These are phyloP conservation scores for Aspergillus quadricinctus DNA, from an alignment of 2,329 filamentous ascomycete genomes.

Conservation along the genomic window DNA sequence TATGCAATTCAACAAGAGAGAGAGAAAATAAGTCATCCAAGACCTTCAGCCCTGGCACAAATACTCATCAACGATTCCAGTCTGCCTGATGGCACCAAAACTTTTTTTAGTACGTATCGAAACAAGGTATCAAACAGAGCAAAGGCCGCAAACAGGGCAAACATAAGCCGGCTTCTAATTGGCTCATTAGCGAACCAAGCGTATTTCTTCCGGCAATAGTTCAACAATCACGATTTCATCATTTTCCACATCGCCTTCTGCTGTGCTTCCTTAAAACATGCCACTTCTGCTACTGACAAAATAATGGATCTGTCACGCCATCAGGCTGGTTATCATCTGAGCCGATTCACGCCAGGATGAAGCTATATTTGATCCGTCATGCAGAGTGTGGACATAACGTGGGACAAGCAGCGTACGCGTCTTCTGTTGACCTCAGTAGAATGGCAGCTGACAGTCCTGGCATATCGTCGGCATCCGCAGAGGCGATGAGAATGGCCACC, in stretches of 20 bases:
- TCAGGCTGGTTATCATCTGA: not conserved
- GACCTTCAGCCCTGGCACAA: not conserved
- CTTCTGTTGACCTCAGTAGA: not conserved
- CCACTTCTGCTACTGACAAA: not conserved
- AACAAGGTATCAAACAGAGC: constrained; percentile 3
- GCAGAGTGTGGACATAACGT: constrained; percentile 90
- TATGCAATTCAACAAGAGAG: not conserved
- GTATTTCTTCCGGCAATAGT: not conserved
- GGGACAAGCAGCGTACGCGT: constrained; percentile 42
- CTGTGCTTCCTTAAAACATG: not conserved
- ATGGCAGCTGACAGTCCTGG: not conserved
- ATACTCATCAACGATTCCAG: not conserved
- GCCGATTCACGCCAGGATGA: constrained; percentile 40
- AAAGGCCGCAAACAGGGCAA: constrained; percentile 14
- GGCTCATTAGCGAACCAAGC: constrained; percentile 17
- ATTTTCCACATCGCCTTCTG: not conserved
- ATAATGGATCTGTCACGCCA: not conserved
- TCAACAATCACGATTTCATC: not conserved
- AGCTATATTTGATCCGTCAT: constrained; percentile 74
- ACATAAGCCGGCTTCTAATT: constrained; percentile 8
- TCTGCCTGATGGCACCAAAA: constrained; percentile 2
- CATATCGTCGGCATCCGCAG: constrained; percentile 37
- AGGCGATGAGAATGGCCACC: constrained; percentile 74
- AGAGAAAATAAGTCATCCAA: not conserved
- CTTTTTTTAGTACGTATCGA: constrained; percentile 10